Percentiles rank a stretch among this genome's conserved stretches.
Conservation (phyloP, 2,329 filamentous ascomycete species). For the Acephala macrosclerotiorum region DNA sequence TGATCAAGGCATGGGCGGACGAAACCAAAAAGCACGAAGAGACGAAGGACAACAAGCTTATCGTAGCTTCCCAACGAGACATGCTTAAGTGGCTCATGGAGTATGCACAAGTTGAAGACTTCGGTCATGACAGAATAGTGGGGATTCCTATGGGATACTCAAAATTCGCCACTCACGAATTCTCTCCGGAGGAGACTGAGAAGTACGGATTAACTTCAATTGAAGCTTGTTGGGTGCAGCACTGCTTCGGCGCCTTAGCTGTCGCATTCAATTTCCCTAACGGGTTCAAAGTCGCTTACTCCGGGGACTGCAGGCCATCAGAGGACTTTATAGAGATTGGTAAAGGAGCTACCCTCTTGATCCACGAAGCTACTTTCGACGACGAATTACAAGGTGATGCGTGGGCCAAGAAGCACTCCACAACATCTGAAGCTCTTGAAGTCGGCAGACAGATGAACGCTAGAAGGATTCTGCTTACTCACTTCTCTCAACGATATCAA, state of each 20-base stretch:
- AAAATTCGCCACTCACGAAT: constrained; percentile 39
- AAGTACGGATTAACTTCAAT: constrained; percentile 71
- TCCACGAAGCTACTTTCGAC: constrained; percentile 97
- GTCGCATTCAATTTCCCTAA: constrained; percentile 79
- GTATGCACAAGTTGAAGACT: constrained; percentile 79
- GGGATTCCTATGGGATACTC: constrained; percentile 32
- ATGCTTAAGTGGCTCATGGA: constrained; percentile 84
- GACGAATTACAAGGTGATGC: constrained; percentile 84
- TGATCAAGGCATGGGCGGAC: constrained; percentile 83
- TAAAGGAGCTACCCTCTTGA: constrained; percentile 77
- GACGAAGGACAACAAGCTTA: constrained; percentile 54
- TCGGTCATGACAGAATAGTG: constrained; percentile 64
- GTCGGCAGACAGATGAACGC: constrained; percentile 83
- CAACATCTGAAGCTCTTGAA: constrained; percentile 82
- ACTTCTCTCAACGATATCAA: constrained; percentile 92
- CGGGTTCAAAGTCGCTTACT: constrained; percentile 89
- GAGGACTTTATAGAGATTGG: constrained; percentile 74
- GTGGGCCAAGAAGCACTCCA: constrained; percentile 87
- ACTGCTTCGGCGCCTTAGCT: constrained; percentile 82
- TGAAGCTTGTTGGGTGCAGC: constrained; percentile 71
- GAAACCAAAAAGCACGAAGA: constrained; percentile 53
- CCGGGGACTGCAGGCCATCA: constrained; percentile 89
- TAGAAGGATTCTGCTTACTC: constrained; percentile 82
- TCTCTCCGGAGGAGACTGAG: constrained; percentile 51
- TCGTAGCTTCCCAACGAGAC: constrained; percentile 71